Conservation (phyloP, 2,329 filamentous ascomycete species). For the Colletotrichum echinochloae region DNA sequence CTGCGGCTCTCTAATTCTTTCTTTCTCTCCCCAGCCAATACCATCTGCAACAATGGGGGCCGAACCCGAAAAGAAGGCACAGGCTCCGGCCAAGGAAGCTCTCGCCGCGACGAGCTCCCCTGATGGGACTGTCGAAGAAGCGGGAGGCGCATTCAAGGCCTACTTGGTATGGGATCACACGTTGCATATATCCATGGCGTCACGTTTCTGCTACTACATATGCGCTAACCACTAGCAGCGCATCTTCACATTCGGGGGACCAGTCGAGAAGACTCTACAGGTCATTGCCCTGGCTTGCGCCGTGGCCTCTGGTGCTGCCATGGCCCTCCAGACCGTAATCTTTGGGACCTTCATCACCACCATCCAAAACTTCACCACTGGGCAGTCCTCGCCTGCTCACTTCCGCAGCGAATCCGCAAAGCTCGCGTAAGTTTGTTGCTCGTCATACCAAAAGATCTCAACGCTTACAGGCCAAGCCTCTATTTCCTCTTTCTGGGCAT, state of each 20-base stretch:
- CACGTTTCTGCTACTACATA: neutral
- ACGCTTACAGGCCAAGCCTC: slow-evolving; percentile 50
- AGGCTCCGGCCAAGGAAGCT: slow-evolving; percentile 19
- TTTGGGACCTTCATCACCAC: slow-evolving; percentile 53
- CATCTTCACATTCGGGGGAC: slow-evolving; percentile 48
- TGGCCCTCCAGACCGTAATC: slow-evolving; percentile 54
- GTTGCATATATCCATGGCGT: neutral
- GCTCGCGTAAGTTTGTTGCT: slow-evolving; percentile 46
- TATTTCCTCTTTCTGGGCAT: slow-evolving; percentile 71
- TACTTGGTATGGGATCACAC: slow-evolving; percentile 34
- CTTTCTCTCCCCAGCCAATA: neutral
- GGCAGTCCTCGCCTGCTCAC: slow-evolving; percentile 43
- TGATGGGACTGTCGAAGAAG: slow-evolving; percentile 28
- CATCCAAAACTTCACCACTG: slow-evolving; percentile 50
- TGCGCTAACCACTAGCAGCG: slow-evolving; percentile 42
- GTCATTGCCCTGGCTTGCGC: slow-evolving; percentile 48
- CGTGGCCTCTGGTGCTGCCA: slow-evolving; percentile 52
- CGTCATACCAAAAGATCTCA: too few species aligned
- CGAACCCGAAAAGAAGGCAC: slow-evolving; percentile 26
- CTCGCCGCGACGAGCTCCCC: slow-evolving; percentile 19
- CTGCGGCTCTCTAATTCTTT: neutral
- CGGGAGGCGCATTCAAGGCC: slow-evolving; percentile 41
- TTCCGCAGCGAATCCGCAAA: slow-evolving; percentile 49
- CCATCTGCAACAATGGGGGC: slow-evolving; percentile 20
- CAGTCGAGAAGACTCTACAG: slow-evolving; percentile 47